Evolutionary conservation across 1,139 yeast species (phyloP).

Genomic region (Yamadazyma conglobata): DNA sequence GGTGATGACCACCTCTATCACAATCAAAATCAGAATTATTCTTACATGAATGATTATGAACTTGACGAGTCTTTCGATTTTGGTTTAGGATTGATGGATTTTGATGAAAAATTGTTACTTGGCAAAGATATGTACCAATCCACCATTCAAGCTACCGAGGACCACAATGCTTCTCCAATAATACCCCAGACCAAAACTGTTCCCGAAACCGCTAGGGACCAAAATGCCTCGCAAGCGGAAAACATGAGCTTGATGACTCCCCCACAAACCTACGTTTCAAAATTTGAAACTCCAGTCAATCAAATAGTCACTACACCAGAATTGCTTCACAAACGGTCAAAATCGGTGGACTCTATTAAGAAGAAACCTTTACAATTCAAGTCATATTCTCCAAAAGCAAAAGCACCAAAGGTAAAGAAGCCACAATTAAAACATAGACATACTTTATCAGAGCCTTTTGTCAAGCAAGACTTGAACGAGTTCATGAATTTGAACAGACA

Average conservation of each 20-base stretch:
- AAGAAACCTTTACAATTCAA: conserved; percentile 37
- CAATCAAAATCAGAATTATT: conserved; percentile 5
- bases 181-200: too few species aligned
- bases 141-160: conserved; percentile 2
- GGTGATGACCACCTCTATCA: conserved; percentile 1
- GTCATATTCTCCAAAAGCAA: conserved; percentile 32
- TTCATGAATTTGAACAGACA: conserved; percentile 32
- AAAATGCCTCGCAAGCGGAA: not conserved
- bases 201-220: too few species aligned
- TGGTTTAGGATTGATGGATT: conserved; percentile 12
- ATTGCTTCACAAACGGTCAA: conserved; percentile 21
- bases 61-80: conserved; percentile 8
- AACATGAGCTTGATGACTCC: conserved; percentile 7
- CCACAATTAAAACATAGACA: conserved; percentile 19
- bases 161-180: too few species aligned
- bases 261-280: conserved; percentile 9
- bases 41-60: too few species aligned
- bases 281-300: conserved; percentile 16
- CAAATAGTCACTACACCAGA: conserved; percentile 15
- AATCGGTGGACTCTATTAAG: conserved; percentile 23
- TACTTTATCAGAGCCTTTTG: conserved; percentile 22
- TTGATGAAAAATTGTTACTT: conserved; percentile 11
- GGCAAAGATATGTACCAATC: conserved; percentile 4
- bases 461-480: conserved; percentile 26
- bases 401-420: conserved; percentile 19